Conservation (phyloP, 2,329 filamentous ascomycete species). For the Bipolaris oryzae region DNA sequence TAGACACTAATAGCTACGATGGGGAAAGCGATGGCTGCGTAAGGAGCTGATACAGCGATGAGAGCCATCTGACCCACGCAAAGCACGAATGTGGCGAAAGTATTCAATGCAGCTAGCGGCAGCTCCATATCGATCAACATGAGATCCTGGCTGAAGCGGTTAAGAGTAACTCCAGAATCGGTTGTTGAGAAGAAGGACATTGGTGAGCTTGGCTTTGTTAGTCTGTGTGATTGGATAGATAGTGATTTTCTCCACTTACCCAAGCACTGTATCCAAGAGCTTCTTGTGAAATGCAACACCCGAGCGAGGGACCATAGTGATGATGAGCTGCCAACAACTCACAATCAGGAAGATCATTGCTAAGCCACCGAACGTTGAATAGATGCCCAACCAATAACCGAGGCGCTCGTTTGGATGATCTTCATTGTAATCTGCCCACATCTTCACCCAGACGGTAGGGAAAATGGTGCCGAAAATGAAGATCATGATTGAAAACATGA, state of each 20-base stretch:
- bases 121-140: conserved; percentile 55
- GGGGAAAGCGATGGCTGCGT: conserved; percentile 50
- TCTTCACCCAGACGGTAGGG: conserved; percentile 55
- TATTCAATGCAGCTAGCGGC: conserved; percentile 43
- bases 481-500: conserved; percentile 40
- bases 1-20: conserved; percentile 48
- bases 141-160: conserved; percentile 57
- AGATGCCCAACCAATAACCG: conserved; percentile 43
- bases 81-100: conserved; percentile 44
- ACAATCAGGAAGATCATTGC: conserved; percentile 38
- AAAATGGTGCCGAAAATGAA: conserved; percentile 46
- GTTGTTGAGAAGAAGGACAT: conserved; percentile 53
- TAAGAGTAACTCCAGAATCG: conserved; percentile 55
- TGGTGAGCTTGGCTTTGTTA: conserved; percentile 38
- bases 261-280: conserved; percentile 57
- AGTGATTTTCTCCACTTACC: conserved; percentile 31
- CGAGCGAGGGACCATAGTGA: conserved; percentile 61
- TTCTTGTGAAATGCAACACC: conserved; percentile 57
- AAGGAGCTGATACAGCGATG: conserved; percentile 50
- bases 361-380: conserved; percentile 35
- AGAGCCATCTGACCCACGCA: conserved; percentile 44
- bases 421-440: conserved; percentile 55
- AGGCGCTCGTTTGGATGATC: conserved; percentile 46
- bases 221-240: conserved; percentile 4
- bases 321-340: conserved; percentile 55